phyloP scores from a whole-genome alignment of 1,139 yeast genomes.

The Zhuliangozyma parablackwelliae region DNA sequence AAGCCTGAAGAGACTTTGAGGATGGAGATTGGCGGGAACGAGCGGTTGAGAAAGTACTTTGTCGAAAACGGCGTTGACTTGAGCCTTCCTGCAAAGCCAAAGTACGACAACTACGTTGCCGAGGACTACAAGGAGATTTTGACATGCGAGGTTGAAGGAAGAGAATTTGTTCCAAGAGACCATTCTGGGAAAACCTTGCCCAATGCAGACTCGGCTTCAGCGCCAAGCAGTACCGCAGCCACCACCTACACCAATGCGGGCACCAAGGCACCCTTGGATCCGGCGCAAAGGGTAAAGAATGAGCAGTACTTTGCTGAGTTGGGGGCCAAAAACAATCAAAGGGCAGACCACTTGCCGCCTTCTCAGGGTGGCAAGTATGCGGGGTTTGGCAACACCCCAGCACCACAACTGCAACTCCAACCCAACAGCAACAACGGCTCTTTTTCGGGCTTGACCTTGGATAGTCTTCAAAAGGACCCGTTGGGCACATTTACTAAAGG shows the following conservation, averaged over 20 bases:
- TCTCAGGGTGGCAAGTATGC: slow-evolving; percentile 91
- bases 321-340: slow-evolving; percentile 65
- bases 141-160: slow-evolving; percentile 71
- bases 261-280: slow-evolving; percentile 24
- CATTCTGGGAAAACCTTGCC: slow-evolving; percentile 52
- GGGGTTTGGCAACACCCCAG: slow-evolving; percentile 86
- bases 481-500: slow-evolving; percentile 85
- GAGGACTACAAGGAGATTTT: slow-evolving; percentile 85
- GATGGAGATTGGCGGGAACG: slow-evolving; percentile 96
- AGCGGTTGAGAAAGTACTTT: slow-evolving; percentile 65
- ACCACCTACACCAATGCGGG: neutral
- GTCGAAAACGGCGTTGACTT: slow-evolving; percentile 69
- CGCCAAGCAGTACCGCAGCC: slow-evolving; percentile 10
- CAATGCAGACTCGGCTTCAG: slow-evolving; percentile 12
- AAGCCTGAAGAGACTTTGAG: slow-evolving; percentile 83
- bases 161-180: slow-evolving; percentile 63
- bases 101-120: slow-evolving; percentile 88
- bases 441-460: slow-evolving; percentile 58
- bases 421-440: slow-evolving; percentile 28
- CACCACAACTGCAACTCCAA: slow-evolving; percentile 23
- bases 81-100: slow-evolving; percentile 58
- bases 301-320: slow-evolving; percentile 79
- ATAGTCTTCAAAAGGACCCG: slow-evolving; percentile 81
- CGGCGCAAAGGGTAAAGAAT: slow-evolving; percentile 54
- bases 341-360: slow-evolving; percentile 83